Percentiles rank a stretch among this genome's conserved stretches.
Evolutionary conservation across 164 flowering plant species (phyloP).

Genomic region (Dillenia turbinata): DNA sequence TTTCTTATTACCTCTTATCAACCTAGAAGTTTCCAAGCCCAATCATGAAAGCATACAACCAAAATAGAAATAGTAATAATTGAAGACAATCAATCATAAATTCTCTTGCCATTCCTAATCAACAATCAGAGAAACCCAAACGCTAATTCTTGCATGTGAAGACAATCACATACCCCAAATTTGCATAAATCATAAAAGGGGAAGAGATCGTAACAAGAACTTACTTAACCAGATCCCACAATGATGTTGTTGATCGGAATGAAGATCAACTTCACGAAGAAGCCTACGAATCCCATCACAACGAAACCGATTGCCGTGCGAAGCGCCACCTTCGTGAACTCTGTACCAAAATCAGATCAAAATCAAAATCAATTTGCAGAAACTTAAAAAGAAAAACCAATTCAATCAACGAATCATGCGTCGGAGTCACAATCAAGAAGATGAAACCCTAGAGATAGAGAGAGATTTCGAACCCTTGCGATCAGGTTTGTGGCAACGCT

Average conservation of each 20-base stretch:
- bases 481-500: slow-evolving; percentile 73
- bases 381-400: background rate
- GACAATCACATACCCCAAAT: too few species aligned
- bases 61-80: too few species aligned
- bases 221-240: slow-evolving; percentile 58
- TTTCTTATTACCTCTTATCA: too few species aligned
- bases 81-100: too few species aligned
- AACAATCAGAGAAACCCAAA: too few species aligned
- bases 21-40: too few species aligned
- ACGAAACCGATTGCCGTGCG: slow-evolving; percentile 76
- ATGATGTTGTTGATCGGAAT: slow-evolving; percentile 78
- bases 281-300: slow-evolving; percentile 78
- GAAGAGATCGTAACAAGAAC: background rate
- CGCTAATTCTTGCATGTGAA: too few species aligned
- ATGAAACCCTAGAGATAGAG: background rate
- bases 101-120: too few species aligned
- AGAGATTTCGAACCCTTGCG: slow-evolving; percentile 38
- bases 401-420: background rate
- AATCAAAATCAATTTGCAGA: background rate
- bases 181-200: too few species aligned
- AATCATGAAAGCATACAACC: too few species aligned
- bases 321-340: slow-evolving; percentile 66
- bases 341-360: slow-evolving; percentile 16
- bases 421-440: background rate
- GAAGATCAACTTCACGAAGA: slow-evolving; percentile 73